Base-by-base conservation (phyloP, 2,329 filamentous ascomycete species). In the Penicillium occitanis region DNA sequence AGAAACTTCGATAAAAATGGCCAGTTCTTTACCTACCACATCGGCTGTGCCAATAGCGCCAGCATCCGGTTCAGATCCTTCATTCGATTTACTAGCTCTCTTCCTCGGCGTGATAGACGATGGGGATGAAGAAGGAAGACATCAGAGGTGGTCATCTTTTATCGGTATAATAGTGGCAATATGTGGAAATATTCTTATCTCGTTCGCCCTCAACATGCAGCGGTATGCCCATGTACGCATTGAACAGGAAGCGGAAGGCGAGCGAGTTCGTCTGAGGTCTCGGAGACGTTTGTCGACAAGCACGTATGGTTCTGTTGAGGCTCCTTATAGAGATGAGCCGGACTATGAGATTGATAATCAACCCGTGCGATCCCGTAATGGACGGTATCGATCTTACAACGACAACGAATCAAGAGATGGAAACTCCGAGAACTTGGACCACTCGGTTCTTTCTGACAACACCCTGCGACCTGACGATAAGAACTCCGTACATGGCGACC, bases 141-240 rank as follows among this genome's bases (percentile, higher is more conserved):
- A 65, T 13, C 68, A 69, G 17, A 71, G 72, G 14, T 98, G 94
- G 93, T 96, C 93, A 57, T 96, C 93, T 30, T 83, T 98, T 63
- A 98, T 99, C 74, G 95, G 95, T 72, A 97, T 99, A 73, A 80
- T 94, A 63, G 96, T 93, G 2, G 93, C 95, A 61, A 96, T 99
- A 73, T 86, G 90, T 61, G 95, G 95, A 65, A 99, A 99, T 74
- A 83, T 97, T 40, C 85, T 99, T 63, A 98, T 99, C 70, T 96
- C 94, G 0, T 88, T 99, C 69, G 95, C 95, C 13, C 87, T 99
- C 68, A 99, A 99, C 75, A 94, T 96, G 60, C 95, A 99, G 79
- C 88, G 95, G 70, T 98, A 98, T 76, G 94, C 95, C 40, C 95
- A 99, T 75, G 92, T 95, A 66, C 87, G 90, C 65, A 85, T 99